Percentiles rank a stretch among this genome's conserved stretches.
phyloP scores from a whole-genome alignment of 768 basidiomycete genomes.

The Paxillus involutus region DNA sequence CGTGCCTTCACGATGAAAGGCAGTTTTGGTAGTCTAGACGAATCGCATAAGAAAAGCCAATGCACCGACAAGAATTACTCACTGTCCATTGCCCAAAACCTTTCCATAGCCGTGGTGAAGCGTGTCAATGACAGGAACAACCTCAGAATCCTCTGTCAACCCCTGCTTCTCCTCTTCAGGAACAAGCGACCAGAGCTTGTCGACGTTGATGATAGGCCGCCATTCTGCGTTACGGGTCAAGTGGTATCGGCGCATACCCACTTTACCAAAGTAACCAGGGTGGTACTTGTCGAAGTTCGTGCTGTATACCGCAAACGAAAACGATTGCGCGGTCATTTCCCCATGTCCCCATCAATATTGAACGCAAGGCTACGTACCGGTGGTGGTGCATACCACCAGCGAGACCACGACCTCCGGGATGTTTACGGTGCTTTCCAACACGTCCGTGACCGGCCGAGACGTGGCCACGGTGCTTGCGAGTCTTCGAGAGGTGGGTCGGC shows the following conservation, averaged over 20 bases:
- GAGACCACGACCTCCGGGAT: conserved; percentile 99
- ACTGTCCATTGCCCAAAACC: conserved; percentile 93
- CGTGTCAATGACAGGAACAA: conserved; percentile 95
- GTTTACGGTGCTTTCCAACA: conserved; percentile 99
- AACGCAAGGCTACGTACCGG: conserved; percentile 55
- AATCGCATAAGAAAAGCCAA: not conserved
- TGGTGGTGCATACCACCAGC: conserved; percentile 99
- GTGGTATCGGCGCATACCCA: conserved; percentile 99
- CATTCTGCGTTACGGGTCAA: conserved; percentile 87
- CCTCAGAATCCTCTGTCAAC: conserved; percentile 67
- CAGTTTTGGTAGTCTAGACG: conserved; percentile 71
- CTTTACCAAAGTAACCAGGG: conserved; percentile 99
- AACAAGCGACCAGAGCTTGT: conserved; percentile 94
- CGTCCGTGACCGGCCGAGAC: conserved; percentile 99
- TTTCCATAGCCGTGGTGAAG: conserved; percentile 85
- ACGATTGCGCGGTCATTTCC: not conserved
- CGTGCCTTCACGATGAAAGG: conserved; percentile 99
- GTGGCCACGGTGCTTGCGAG: conserved; percentile 99
- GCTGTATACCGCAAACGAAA: conserved; percentile 37
- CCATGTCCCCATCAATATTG: not conserved
- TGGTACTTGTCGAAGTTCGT: conserved; percentile 99
- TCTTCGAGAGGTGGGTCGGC: conserved; percentile 96
- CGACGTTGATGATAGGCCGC: conserved; percentile 97
- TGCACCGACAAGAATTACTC: conserved; percentile 31
- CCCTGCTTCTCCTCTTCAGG: conserved; percentile 81